Percentiles rank a stretch among this genome's conserved stretches.
These are phyloP conservation scores for Penicillium salamii DNA, from an alignment of 495 filamentous ascomycete genomes.

Conservation along the genomic window DNA sequence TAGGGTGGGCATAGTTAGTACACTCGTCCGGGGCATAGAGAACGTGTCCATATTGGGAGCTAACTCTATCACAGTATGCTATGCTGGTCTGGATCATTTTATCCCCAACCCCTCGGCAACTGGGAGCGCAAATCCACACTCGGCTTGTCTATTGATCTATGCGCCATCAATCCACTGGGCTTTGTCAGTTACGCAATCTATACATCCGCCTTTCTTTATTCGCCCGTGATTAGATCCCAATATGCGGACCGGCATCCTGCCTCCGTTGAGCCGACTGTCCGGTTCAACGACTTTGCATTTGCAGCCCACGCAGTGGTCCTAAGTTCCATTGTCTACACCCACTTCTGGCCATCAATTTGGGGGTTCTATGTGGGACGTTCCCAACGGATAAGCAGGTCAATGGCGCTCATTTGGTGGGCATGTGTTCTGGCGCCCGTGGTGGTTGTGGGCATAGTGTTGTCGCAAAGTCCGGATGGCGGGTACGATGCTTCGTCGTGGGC, in stretches of 20 bases:
- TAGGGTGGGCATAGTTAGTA: constrained; percentile 47
- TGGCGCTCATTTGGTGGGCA: constrained; percentile 65
- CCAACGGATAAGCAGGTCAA: constrained; percentile 59
- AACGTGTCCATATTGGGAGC: neutral
- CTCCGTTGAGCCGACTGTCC: constrained; percentile 74
- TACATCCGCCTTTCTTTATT: constrained; percentile 71
- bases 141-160: constrained; percentile 84
- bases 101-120: constrained; percentile 83
- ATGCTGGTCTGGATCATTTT: constrained; percentile 88
- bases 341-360: constrained; percentile 72
- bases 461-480: constrained; percentile 48
- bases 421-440: constrained; percentile 56
- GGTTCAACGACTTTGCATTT: constrained; percentile 87
- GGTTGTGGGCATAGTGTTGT: constrained; percentile 53
- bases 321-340: constrained; percentile 62
- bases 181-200: constrained; percentile 78
- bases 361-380: constrained; percentile 59
- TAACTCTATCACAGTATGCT: constrained; percentile 42
- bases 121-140: constrained; percentile 68
- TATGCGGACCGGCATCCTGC: constrained; percentile 79
- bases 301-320: constrained; percentile 73
- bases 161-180: constrained; percentile 76
- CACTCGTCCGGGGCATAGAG: neutral
- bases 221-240: constrained; percentile 69
- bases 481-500: constrained; percentile 57